Base-by-base conservation (phyloP, 2,329 filamentous ascomycete species). In the Periconia sp. region DNA sequence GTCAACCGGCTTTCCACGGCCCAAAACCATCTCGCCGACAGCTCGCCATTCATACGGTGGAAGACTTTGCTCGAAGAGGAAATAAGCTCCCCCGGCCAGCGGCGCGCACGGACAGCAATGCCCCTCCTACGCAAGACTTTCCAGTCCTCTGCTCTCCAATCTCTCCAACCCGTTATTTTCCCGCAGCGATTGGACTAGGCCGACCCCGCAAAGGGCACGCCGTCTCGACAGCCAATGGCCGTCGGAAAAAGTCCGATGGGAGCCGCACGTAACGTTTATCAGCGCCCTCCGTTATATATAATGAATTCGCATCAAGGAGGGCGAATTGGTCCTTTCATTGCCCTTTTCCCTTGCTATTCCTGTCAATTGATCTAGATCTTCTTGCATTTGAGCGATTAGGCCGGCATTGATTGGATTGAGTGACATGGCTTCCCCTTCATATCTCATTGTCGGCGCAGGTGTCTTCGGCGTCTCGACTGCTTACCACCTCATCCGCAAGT, bases 401-500 rank as follows among this genome's bases (percentile, higher is more conserved):
- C n/a, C n/a, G n/a, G n/a, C n/a, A n/a, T n/a, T n/a, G n/a, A n/a
- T n/a, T n/a, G n/a, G n/a, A n/a, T n/a, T n/a, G n/a, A n/a, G n/a
- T n/a, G n/a, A n/a, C n/a, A 66, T 65, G 61, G 49, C 61, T 40
- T 43, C 59, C n/a, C 55, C 58, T 13, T 65, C 62, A 21, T 65
- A 65, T 24, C 56, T 66, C 30, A 67, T 70, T 35, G 57, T 70
- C 31, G 67, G 67, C 43, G 65, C 66, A 6, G 67, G 67, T 22
- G 61, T 69, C 24, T 69, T 70, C 44, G 67, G 67, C 38, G 59
- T 72, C 26, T 63, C 67, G 5, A 69, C 71, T 15, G 65, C 72
- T 23, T 69, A 66, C 50, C 63, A 71, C 28, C 61, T 72, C 11
- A 69, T 68, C 47, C 59, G 67, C 40, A 71, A 71, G 46, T 72